A percentile compares a stretch with the other conserved stretches of the same genome.
These are phyloP conservation scores for Seiridium cupressi DNA, from an alignment of 2,329 filamentous ascomycete genomes.

Conservation along the genomic window DNA sequence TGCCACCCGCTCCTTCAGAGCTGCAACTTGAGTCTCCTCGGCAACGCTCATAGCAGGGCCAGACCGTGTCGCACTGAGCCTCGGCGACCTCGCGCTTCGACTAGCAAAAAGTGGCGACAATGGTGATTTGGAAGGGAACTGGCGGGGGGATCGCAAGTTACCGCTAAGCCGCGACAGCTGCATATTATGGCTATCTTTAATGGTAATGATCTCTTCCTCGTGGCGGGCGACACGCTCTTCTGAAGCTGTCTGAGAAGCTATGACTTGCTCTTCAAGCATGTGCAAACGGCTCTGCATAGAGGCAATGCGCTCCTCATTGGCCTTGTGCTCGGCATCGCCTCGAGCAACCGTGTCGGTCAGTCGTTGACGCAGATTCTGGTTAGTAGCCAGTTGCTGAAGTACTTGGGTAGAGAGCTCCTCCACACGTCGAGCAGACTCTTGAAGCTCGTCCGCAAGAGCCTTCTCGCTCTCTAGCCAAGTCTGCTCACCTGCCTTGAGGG, in stretches of 20 bases:
- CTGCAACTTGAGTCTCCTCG: slow-evolving; percentile 71
- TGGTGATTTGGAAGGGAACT: slow-evolving; percentile 57
- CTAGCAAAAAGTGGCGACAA: slow-evolving; percentile 60
- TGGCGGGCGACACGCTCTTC: slow-evolving; percentile 82
- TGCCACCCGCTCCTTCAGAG: slow-evolving; percentile 73
- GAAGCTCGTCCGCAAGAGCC: slow-evolving; percentile 67
- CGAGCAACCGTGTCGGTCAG: slow-evolving; percentile 77
- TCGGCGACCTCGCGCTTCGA: slow-evolving; percentile 48
- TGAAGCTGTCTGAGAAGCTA: slow-evolving; percentile 78
- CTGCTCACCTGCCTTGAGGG: slow-evolving; percentile 55
- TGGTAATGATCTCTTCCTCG: slow-evolving; percentile 76
- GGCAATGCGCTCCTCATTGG: slow-evolving; percentile 79
- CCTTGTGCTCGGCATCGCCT: slow-evolving; percentile 79
- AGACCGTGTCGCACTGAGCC: slow-evolving; percentile 43
- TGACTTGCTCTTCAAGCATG: slow-evolving; percentile 77
- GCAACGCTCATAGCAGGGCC: slow-evolving; percentile 63
- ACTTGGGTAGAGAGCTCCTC: slow-evolving; percentile 80
- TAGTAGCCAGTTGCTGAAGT: slow-evolving; percentile 74
- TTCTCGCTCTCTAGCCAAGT: slow-evolving; percentile 58
- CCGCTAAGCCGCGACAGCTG: slow-evolving; percentile 75
- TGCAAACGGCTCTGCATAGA: slow-evolving; percentile 79
- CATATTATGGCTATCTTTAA: slow-evolving; percentile 74
- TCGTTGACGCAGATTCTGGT: slow-evolving; percentile 71
- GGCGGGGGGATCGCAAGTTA: slow-evolving; percentile 42
- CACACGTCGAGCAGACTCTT: slow-evolving; percentile 71